Evolutionary conservation across 352 stramenopile species (phyloP).

Genomic region (Globisporangium cylindrosporum): DNA sequence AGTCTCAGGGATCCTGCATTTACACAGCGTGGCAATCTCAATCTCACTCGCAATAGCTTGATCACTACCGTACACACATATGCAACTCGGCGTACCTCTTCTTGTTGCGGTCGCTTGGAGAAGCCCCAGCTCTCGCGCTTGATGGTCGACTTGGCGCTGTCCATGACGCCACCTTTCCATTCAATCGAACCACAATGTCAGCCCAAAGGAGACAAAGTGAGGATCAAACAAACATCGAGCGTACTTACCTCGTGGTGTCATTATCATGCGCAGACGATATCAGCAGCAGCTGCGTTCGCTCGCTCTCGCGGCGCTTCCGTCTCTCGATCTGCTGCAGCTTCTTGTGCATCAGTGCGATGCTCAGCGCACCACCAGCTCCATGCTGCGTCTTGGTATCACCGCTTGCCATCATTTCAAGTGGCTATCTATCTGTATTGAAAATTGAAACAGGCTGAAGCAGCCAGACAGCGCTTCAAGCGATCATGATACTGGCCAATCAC

Average conservation of each 20-base stretch:
- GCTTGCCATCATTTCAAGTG: background rate
- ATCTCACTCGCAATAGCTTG: background rate
- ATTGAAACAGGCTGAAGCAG: too few relatives aligned
- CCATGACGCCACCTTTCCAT: background rate
- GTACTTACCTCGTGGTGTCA: background rate
- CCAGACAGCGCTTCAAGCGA: background rate
- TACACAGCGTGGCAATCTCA: background rate
- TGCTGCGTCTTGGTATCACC: background rate
- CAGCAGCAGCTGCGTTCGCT: background rate
- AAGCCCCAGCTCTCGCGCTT: background rate
- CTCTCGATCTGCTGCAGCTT: background rate
- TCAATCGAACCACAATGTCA: background rate
- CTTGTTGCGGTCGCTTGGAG: background rate
- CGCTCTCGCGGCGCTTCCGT: background rate
- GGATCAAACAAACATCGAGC: background rate
- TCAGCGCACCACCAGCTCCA: background rate
- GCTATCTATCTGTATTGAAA: too few relatives aligned
- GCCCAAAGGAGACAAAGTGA: background rate
- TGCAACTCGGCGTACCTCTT: background rate
- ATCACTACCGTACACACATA: background rate
- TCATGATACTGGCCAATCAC: background rate
- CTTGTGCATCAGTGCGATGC: background rate
- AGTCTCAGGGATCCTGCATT: background rate
- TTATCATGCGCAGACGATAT: background rate
- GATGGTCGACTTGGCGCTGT: background rate